phyloP scores from a whole-genome alignment of 2,329 filamentous ascomycete genomes.

The Colletotrichum liaoningense region DNA sequence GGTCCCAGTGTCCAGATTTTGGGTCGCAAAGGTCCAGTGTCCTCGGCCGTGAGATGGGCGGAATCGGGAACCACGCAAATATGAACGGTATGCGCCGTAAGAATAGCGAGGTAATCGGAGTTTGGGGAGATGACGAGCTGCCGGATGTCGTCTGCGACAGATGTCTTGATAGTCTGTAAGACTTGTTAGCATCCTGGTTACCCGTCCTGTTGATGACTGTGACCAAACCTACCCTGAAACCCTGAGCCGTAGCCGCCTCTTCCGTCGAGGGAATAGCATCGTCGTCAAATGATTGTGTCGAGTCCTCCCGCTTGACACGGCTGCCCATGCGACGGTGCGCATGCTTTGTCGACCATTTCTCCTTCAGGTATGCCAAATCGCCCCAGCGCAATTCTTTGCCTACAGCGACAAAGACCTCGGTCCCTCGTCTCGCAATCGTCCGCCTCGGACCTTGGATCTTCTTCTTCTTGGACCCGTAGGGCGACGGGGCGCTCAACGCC shows the following conservation, averaged over 20 bases:
- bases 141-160: constrained; percentile 83
- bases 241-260: constrained; percentile 47
- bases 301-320: constrained; percentile 62
- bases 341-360: constrained; percentile 52
- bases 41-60: constrained; percentile 77
- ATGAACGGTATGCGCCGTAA: constrained; percentile 89
- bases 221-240: constrained; percentile 58
- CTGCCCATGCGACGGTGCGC: constrained; percentile 45
- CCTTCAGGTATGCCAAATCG: constrained; percentile 84
- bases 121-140: constrained; percentile 89
- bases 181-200: constrained; percentile 6
- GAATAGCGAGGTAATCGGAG: constrained; percentile 83
- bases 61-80: constrained; percentile 87
- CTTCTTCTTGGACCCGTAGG: constrained; percentile 57
- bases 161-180: constrained; percentile 77
- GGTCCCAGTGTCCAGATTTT: constrained; percentile 94
- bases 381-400: constrained; percentile 94
- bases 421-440: constrained; percentile 83
- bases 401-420: constrained; percentile 88
- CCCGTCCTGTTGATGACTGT: not conserved
- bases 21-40: constrained; percentile 77
- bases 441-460: constrained; percentile 62
- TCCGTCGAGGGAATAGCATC: constrained; percentile 42
- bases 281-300: constrained; percentile 50
- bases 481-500: constrained; percentile 43